Evolutionary conservation across 352 stramenopile genomes (phyloP), one percentile per base, ranked within the genome.

Genomic region (Pythium grandisporangium): DNA sequence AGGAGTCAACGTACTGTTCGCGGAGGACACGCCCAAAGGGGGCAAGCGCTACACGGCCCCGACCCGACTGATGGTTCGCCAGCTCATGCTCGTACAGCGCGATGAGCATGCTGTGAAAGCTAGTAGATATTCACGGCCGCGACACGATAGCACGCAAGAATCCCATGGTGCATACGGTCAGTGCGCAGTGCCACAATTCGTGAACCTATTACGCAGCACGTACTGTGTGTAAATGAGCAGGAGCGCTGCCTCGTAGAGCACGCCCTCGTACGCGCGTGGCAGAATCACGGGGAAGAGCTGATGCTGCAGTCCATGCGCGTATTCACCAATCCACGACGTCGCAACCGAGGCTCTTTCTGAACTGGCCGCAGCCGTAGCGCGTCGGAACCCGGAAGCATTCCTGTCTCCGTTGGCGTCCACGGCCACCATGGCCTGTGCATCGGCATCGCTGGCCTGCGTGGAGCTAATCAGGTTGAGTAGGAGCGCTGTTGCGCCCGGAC

Each of bases 381-480:
- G n/a, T n/a, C n/a, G n/a, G n/a, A n/a, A n/a, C n/a, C n/a, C n/a
- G n/a, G n/a, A n/a, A n/a, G n/a, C n/a, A n/a, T n/a, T n/a, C n/a
- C n/a, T n/a, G n/a, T n/a, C n/a, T n/a, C n/a, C n/a, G n/a, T n/a
- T n/a, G n/a, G n/a, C n/a, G n/a, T n/a, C n/a, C n/a, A n/a, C n/a
- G n/a, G n/a, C n/a, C n/a, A n/a, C n/a, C n/a, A n/a, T n/a, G n/a
- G n/a, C n/a, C n/a, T n/a, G 70, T 30, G 70, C 58, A 19, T 53
- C 61, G 4, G 63, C n/a, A 70, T 8, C 39, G 33, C 24, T 73
- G 58, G 7, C 48, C 63, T 34, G 65, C 0, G 64, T 55, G 12
- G 64, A 78, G 33, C 66, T 76, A 19, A 84, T 61, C 13, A 84
- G 57, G 37, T 84, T 84, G 5, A 78, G 53, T n/a, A 84, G 52